Percentiles rank a stretch among this genome's conserved stretches.
phyloP scores from a whole-genome alignment of 805 yeast species.

The Nakazawaea ambrosiae region DNA sequence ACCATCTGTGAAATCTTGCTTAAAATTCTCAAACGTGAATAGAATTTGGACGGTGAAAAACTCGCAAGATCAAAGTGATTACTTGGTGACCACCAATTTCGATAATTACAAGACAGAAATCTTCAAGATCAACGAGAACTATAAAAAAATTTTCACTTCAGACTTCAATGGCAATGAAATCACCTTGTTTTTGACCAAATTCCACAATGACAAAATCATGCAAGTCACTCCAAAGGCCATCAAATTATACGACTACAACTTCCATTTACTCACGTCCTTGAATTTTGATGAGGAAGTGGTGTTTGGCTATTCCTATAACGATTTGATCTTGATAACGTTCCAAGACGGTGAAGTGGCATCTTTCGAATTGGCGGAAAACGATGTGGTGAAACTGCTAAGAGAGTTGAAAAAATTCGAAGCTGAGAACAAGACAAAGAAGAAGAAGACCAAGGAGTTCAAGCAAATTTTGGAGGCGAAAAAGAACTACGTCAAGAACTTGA shows the following conservation, averaged over 20 bases:
- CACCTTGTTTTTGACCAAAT: constrained; percentile 62
- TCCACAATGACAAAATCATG: constrained; percentile 47
- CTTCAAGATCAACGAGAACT: constrained; percentile 55
- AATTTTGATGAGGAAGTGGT: constrained; percentile 56
- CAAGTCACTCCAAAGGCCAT: constrained; percentile 70
- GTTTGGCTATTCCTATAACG: constrained; percentile 35
- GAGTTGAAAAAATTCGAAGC: constrained; percentile 11
- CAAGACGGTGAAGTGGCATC: constrained; percentile 67
- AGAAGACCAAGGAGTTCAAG: constrained; percentile 7
- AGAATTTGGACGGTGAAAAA: constrained; percentile 65
- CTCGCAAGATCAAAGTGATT: constrained; percentile 34
- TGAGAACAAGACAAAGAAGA: constrained; percentile 9
- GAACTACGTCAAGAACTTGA: constrained; percentile 7
- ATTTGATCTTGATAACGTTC: constrained; percentile 46
- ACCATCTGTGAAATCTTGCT: constrained; percentile 60
- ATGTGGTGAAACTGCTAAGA: constrained; percentile 7
- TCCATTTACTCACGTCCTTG: constrained; percentile 44
- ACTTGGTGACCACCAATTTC: constrained; percentile 66
- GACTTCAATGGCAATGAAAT: constrained; percentile 57
- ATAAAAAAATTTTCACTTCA: constrained; percentile 51
- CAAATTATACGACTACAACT: constrained; percentile 53
- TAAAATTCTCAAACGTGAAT: constrained; percentile 65
- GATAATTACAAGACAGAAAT: constrained; percentile 59
- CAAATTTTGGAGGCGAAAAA: constrained; percentile 3
- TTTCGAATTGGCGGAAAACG: constrained; percentile 29